These are phyloP conservation scores for Candida adriatica DNA, from an alignment of 805 yeast genomes.

Conservation along the genomic window DNA sequence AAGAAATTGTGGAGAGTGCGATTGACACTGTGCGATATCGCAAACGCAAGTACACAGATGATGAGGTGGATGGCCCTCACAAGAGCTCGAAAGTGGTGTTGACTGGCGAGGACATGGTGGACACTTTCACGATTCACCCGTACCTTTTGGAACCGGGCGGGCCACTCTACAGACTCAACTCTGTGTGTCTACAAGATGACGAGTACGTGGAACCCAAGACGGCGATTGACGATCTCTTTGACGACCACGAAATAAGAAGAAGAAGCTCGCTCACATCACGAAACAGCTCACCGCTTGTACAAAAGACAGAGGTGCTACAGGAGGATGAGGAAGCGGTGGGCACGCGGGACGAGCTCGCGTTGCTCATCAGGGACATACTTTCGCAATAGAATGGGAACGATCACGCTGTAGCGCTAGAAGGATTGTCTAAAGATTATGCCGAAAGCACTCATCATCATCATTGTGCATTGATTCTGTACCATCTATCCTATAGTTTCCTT, in stretches of 20 bases:
- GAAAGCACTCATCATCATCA: too few relatives aligned
- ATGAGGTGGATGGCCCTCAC: conserved; percentile 15
- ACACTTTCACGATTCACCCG: conserved; percentile 58
- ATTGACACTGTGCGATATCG: conserved; percentile 66
- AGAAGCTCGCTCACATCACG: conserved; percentile 2
- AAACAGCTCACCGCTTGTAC: conserved; percentile 6
- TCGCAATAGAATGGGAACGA: too few relatives aligned
- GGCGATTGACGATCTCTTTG: conserved; percentile 16
- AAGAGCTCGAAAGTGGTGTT: conserved; percentile 32
- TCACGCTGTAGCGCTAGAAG: too few relatives aligned
- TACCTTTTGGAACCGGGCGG: conserved; percentile 65
- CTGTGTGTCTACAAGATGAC: conserved; percentile 50
- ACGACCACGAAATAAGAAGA: conserved; percentile 1
- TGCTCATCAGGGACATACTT: conserved; percentile 60
- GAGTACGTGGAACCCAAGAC: conserved; percentile 20
- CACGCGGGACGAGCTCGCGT: conserved; percentile 59
- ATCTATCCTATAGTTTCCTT: conserved; percentile 6
- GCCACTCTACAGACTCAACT: conserved; percentile 43
- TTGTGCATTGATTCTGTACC: too few relatives aligned
- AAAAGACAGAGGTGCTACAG: conserved; percentile 7
- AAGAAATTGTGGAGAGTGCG: conserved; percentile 64
- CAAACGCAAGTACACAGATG: conserved; percentile 35
- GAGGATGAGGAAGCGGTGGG: conserved; percentile 35
- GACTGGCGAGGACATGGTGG: conserved; percentile 60
- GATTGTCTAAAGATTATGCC: too few relatives aligned